Base-by-base conservation (phyloP, 2,329 filamentous ascomycete species). In the Sporothrix schenckii region DNA sequence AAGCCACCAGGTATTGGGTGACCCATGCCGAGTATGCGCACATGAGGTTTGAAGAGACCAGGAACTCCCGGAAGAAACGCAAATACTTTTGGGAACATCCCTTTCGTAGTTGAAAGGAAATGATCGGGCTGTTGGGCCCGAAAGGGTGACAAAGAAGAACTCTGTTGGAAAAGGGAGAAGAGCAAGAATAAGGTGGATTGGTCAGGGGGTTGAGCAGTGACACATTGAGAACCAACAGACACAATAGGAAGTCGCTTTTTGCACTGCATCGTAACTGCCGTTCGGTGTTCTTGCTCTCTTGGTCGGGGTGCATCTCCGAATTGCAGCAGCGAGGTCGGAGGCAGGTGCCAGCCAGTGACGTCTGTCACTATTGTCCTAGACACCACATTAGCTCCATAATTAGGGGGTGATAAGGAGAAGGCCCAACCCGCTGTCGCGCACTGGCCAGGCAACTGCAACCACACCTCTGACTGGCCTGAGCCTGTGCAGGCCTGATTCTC, bases 51-150 rank as follows among this genome's bases (percentile, higher is more conserved):
- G 34, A 34, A 34, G 6, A 34, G 34, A 34, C 9, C 34, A 34
- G 7, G 6, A 34, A 34, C 7, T 34, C 34, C 5, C 7, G 4
- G 7, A 34, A 34, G 34, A 34, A 34, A 34, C 34, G 7, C 9
- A 34, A 7, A 34, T 34, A 4, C 27, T 30, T 2, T 30, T 30
- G 34, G 5, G 34, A 34, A 34, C 21, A 50, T 4, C 19, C 3
- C 6, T 19, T 50, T 66, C 61, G 44, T 66, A 66, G 50, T 52
- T 27, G 61, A 30, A 50, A 21, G 19, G 19, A 24, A 39, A n/a
- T 14, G 16, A 30, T 30, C 30, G 30, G 54, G 19, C 30, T 39
- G 9, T 2, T n/a, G 34, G 19, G 19, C 3, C 30, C n/a, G 34
- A 34, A 34, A 34, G 7, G 1, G 34, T 34, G 34, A 34, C 4